These are phyloP conservation scores for Pistacia vera DNA, from an alignment of 345 rosid species.

Conservation along the genomic window DNA sequence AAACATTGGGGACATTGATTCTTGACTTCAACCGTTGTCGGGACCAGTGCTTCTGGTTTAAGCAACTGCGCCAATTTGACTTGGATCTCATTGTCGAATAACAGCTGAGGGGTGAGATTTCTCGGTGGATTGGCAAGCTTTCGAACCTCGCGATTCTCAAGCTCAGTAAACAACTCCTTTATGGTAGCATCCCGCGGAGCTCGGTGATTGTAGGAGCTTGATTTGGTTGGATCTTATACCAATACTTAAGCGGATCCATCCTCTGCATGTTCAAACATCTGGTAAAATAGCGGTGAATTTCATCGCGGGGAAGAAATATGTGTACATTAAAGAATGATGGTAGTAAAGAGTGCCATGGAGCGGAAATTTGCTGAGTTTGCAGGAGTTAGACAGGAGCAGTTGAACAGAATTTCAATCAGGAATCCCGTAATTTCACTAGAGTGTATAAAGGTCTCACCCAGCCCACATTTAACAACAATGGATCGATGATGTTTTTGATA, in stretches of 20 bases:
- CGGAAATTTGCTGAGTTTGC: constrained; percentile 95
- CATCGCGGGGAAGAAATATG: constrained; percentile 76
- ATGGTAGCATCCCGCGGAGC: constrained; percentile 84
- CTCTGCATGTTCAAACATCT: constrained; percentile 87
- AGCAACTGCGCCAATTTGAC: constrained; percentile 77
- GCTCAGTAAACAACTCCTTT: constrained; percentile 84
- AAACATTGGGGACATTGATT: constrained; percentile 68
- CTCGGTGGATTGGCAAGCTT: constrained; percentile 73
- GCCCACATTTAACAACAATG: constrained; percentile 84
- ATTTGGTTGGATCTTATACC: constrained; percentile 91
- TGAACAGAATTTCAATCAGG: constrained; percentile 62
- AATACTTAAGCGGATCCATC: constrained; percentile 72
- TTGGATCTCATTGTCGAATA: constrained; percentile 94
- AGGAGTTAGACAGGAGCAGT: constrained; percentile 65
- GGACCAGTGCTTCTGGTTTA: constrained; percentile 67
- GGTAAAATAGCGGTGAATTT: constrained; percentile 80
- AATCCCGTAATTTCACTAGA: constrained; percentile 82
- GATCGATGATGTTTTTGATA: constrained; percentile 95
- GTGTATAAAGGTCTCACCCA: constrained; percentile 69
- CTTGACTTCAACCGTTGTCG: constrained; percentile 83
- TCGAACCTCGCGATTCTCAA: constrained; percentile 80
- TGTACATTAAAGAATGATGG: constrained; percentile 81
- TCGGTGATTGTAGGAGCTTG: constrained; percentile 85
- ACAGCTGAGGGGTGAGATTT: constrained; percentile 77
- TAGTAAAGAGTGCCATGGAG: constrained; percentile 82